Base-by-base conservation (phyloP, 2,329 filamentous ascomycete species). In the Neonectria ditissima region DNA sequence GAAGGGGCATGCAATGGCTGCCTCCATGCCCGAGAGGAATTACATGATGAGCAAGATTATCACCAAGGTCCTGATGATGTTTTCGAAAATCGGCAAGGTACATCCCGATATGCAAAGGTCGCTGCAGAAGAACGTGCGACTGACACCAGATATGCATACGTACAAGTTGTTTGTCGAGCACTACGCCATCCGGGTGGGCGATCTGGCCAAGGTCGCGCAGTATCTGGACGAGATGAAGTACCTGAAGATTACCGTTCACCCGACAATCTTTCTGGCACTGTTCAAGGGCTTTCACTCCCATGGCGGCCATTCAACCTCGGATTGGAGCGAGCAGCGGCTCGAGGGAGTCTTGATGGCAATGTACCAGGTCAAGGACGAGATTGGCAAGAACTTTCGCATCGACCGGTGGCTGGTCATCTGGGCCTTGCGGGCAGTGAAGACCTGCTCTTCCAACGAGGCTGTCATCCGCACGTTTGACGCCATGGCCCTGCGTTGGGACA, bases 241-340 rank as follows among this genome's bases (percentile, higher is more conserved):
- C 39, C 89, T 89, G 68, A 80, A 84, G 3, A 83, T 97, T 4
- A 87, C 89, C 0, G 80, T 95, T 16, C 89, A 95, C 65, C 91
- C 91, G 6, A 86, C 91, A 61, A 86, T 97, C 24, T 97, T 95
- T 73, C 82, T 96, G 39, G 85, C 91, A 8, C 82, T 98, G 4
- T 92, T 98, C 79, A 91, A 93, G 71, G 94, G 92, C 0, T 99
- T 98, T 74, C 84, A 86, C 32, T 77, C 81, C 2, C 90, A 97
- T 73, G 95, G 94, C 11, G 89, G 88, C 26, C 75, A 82, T 24
- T 82, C 67, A 1, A 78, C 89, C 66, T 89, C 89, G 0, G 84
- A 87, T 13, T 99, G 96, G 95, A 93, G 88, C 28, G 81, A 83
- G 30, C 79, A 85, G 67, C 86, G 89, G n/a, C 85, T 98, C 3